Evolutionary conservation across 352 stramenopile genomes (phyloP).

Genomic region (Pythium dissotocum): DNA sequence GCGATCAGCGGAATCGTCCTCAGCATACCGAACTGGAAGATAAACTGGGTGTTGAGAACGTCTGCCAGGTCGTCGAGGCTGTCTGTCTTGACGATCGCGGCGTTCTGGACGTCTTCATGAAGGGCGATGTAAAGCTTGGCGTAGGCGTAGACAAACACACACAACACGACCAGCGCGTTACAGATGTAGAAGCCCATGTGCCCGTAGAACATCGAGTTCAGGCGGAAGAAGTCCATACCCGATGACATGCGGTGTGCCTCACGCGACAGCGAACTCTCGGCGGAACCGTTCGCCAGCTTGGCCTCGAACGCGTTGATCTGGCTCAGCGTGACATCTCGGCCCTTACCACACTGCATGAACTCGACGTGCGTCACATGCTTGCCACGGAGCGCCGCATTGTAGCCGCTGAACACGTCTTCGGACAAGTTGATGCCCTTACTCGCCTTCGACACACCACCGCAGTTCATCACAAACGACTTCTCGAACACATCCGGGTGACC

Average conservation of each 20-base stretch:
- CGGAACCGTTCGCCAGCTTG: constrained; percentile 82
- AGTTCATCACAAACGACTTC: constrained; percentile 86
- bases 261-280: constrained; percentile 78
- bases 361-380: constrained; percentile 80
- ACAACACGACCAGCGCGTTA: constrained; percentile 78
- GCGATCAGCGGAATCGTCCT: constrained; percentile 87
- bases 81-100: constrained; percentile 75
- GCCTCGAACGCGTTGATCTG: constrained; percentile 89
- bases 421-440: constrained; percentile 90
- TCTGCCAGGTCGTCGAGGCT: constrained; percentile 72
- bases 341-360: constrained; percentile 89
- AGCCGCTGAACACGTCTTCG: constrained; percentile 89
- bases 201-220: constrained; percentile 90
- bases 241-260: constrained; percentile 81
- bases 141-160: constrained; percentile 83
- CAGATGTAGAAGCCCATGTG: constrained; percentile 91
- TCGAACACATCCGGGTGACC: constrained; percentile 89
- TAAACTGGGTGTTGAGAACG: constrained; percentile 86
- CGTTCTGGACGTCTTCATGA: constrained; percentile 67
- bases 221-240: constrained; percentile 87
- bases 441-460: constrained; percentile 84
- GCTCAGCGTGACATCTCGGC: constrained; percentile 85
- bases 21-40: constrained; percentile 89
- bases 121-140: constrained; percentile 87
- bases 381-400: constrained; percentile 79